Conservation (phyloP, 2,329 filamentous ascomycete species). For the Neonectria neomacrospora region DNA sequence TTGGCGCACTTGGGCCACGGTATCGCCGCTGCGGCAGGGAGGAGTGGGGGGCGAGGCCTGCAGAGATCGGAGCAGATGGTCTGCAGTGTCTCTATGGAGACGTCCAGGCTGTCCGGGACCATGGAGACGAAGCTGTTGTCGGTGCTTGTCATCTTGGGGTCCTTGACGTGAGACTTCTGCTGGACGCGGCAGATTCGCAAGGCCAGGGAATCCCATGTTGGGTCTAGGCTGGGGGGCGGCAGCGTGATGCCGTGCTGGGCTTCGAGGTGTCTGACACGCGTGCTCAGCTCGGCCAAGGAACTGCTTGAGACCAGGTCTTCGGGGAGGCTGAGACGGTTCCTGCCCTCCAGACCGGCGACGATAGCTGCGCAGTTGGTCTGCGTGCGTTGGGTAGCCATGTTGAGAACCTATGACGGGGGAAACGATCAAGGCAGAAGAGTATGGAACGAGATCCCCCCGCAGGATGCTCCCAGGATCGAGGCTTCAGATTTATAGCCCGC, state of each 20-base stretch:
- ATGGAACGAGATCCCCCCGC: neutral
- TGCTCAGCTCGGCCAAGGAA: neutral
- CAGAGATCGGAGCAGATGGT: conserved; percentile 1
- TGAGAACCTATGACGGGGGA: neutral
- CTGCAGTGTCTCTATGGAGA: conserved; percentile 5
- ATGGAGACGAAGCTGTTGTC: neutral
- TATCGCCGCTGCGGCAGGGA: neutral
- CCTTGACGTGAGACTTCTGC: neutral
- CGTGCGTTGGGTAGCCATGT: neutral
- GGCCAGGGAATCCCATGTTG: conserved; percentile 14
- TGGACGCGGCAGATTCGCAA: conserved; percentile 8
- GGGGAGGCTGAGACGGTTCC: neutral
- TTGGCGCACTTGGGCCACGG: neutral
- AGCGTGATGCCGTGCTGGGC: neutral
- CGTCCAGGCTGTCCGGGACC: neutral
- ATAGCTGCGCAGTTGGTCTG: neutral
- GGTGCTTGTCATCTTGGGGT: neutral
- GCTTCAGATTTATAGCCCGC: neutral
- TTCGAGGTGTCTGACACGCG: conserved; percentile 9
- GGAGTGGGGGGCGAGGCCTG: neutral
- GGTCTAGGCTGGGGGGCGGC: neutral
- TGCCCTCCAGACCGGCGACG: neutral
- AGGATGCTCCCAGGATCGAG: neutral
- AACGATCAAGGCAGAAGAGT: neutral
- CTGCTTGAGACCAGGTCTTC: neutral